These are phyloP conservation scores for Saturnispora diversa DNA, from an alignment of 805 yeast genomes.

Conservation along the genomic window DNA sequence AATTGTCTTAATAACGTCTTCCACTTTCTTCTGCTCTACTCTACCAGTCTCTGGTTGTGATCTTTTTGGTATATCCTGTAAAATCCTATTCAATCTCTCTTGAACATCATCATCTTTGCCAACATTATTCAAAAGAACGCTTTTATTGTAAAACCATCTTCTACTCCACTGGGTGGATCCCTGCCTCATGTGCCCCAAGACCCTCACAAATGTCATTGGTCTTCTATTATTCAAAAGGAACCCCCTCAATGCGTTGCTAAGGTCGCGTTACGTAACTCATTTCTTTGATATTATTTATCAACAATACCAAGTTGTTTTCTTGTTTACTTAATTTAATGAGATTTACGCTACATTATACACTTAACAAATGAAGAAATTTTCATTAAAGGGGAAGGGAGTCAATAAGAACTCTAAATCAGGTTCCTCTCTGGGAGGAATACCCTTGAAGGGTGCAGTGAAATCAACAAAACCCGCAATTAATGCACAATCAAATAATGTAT, in stretches of 20 bases:
- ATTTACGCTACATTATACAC: too few species aligned
- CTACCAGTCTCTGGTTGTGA: not conserved
- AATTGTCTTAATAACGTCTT: not conserved
- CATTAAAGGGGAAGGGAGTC: slow-evolving; percentile 28
- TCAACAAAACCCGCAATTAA: not conserved
- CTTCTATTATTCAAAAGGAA: too few species aligned
- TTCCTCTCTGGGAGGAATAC: too few species aligned
- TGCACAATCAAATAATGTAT: too few species aligned
- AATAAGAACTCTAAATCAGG: not conserved
- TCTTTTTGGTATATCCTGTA: slow-evolving; percentile 11
- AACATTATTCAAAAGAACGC: not conserved
- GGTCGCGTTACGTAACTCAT: too few species aligned
- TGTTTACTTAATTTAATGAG: too few species aligned
- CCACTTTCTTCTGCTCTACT: not conserved
- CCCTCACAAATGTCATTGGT: too few species aligned
- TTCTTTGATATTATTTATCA: too few species aligned
- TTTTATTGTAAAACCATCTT: not conserved
- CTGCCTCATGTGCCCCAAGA: too few species aligned
- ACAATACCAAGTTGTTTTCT: too few species aligned
- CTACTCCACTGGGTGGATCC: not conserved
- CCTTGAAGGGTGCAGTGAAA: not conserved
- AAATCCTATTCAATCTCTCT: slow-evolving; percentile 9
- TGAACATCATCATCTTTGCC: slow-evolving; percentile 4
- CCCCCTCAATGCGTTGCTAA: too few species aligned
- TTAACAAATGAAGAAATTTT: slow-evolving; percentile 31